Base-by-base conservation (phyloP, 2,329 filamentous ascomycete genomes). In the Alternaria novae-zelandiae region DNA sequence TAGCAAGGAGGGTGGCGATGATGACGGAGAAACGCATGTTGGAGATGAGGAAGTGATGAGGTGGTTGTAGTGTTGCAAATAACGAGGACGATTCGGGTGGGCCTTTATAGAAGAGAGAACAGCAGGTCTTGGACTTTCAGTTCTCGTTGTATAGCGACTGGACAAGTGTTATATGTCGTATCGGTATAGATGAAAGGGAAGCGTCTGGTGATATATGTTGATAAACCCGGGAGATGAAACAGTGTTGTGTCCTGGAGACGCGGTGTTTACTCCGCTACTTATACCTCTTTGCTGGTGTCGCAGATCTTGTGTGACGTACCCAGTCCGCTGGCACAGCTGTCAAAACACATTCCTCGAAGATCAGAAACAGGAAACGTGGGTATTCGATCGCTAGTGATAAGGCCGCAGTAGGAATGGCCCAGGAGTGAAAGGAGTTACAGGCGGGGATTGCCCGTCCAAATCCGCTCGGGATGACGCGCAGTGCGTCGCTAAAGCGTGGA, bases 11-110 rank as follows among this genome's bases (percentile, higher is more conserved):
- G 12, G 68, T 63, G 50, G 67, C 58, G 32, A 69, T 6, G 43
- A 70, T 21, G 50, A 69, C 46, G n/a, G 61, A 63, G 32, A 65
- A 25, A 54, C 65, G 68, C 68, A 70, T 70, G 2, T 17, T 66
- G 59, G 32, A 21, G 36, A 25, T 41, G 36, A 15, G 51, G 25
- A 6, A 2, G 3, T 49, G 55, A 11, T 32, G 4, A 21, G 11
- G 44, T 26, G 6, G 43, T 47, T 32, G 21, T 28, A 20, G n/a
- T 41, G 13, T 13, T 15, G 49, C 32, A 3, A 9, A 15, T n/a
- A 5, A 2, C 9, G 28, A 5, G 12, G 3, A 32, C 5, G 13
- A 6, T 36, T 4, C 32, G 21, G 28, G 6, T 9, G 13, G 30
- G 11, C 30, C 28, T 36, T 53, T 53, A 53, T 25, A 25, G 20